phyloP scores from a whole-genome alignment of 331 rosid genomes.

The Malus hybrid region DNA sequence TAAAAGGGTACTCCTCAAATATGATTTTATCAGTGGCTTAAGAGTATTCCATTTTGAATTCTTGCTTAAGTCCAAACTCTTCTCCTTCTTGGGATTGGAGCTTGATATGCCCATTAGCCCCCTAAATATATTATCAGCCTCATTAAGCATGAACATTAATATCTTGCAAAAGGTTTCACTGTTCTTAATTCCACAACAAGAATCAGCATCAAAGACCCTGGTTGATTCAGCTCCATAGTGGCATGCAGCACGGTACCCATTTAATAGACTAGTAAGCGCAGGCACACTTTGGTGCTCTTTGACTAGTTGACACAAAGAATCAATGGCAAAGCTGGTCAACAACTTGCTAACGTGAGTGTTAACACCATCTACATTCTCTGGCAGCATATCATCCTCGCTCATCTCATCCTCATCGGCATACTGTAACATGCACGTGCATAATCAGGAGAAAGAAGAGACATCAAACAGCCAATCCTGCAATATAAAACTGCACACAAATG shows the following conservation, averaged over 20 bases:
- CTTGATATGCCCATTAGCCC: conserved; percentile 49
- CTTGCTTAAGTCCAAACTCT: conserved; percentile 53
- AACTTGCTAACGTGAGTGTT: conserved; percentile 21
- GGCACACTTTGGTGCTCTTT: conserved; percentile 45
- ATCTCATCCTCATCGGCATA: conserved; percentile 54
- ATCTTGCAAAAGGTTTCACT: conserved; percentile 53
- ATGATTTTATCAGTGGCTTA: conserved; percentile 63
- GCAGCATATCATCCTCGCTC: conserved; percentile 21
- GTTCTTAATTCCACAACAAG: conserved; percentile 36
- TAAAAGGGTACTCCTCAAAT: conserved; percentile 64
- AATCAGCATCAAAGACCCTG: conserved; percentile 20
- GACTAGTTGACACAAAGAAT: conserved; percentile 52
- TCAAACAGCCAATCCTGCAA: background rate
- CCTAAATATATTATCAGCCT: conserved; percentile 67
- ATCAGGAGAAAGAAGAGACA: background rate
- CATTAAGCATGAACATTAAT: conserved; percentile 54
- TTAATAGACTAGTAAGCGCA: conserved; percentile 61
- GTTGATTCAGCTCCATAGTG: conserved; percentile 47
- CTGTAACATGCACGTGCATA: conserved; percentile 28
- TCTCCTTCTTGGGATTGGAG: conserved; percentile 51
- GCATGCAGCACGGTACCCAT: conserved; percentile 73
- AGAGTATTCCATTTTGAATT: conserved; percentile 52
- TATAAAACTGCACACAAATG: background rate
- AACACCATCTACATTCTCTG: conserved; percentile 17
- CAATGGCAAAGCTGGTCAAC: conserved; percentile 44